Conservation (phyloP, 106 monocot genomes). For the Apostasia ramifera region DNA sequence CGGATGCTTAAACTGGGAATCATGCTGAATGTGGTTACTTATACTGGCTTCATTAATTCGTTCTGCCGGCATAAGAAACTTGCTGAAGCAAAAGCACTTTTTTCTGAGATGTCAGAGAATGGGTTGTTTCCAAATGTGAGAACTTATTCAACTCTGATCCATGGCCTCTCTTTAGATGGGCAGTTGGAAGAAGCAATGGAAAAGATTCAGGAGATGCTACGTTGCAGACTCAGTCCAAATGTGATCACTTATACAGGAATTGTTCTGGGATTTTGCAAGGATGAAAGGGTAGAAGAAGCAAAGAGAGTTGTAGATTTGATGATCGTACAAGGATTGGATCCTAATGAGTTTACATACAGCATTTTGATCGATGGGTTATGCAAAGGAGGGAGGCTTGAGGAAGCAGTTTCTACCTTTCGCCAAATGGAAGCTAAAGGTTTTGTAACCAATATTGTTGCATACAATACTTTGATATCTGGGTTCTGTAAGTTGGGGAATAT, state of each 20-base stretch:
- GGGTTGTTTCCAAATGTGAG: constrained; percentile 31
- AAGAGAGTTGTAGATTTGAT: constrained; percentile 23
- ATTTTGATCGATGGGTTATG: constrained; percentile 35
- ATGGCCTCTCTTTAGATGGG: constrained; percentile 22
- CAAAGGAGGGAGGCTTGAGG: constrained; percentile 26
- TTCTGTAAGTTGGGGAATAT: constrained; percentile 28
- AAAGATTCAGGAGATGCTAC: constrained; percentile 21
- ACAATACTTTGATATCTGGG: constrained; percentile 35
- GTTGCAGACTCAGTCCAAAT: constrained; percentile 23
- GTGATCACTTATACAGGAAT: constrained; percentile 36
- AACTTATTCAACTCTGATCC: constrained; percentile 30
- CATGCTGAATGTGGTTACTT: constrained; percentile 29
- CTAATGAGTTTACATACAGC: constrained; percentile 41
- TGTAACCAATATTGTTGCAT: constrained; percentile 17
- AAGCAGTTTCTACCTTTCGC: constrained; percentile 22
- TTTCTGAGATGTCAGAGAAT: constrained; percentile 27
- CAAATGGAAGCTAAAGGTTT: constrained; percentile 25
- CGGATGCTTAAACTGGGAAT: constrained; percentile 31
- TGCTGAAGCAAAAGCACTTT: constrained; percentile 29
- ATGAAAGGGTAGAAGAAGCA: constrained; percentile 31
- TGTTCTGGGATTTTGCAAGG: constrained; percentile 22
- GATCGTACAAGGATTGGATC: constrained; percentile 14
- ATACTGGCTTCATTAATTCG: constrained; percentile 29
- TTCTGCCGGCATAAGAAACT: constrained; percentile 26
- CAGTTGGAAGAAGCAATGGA: constrained; percentile 24